Evolutionary conservation across 169 alveolate genomes (phyloP).

Genomic region (Perkinsus marinus): DNA sequence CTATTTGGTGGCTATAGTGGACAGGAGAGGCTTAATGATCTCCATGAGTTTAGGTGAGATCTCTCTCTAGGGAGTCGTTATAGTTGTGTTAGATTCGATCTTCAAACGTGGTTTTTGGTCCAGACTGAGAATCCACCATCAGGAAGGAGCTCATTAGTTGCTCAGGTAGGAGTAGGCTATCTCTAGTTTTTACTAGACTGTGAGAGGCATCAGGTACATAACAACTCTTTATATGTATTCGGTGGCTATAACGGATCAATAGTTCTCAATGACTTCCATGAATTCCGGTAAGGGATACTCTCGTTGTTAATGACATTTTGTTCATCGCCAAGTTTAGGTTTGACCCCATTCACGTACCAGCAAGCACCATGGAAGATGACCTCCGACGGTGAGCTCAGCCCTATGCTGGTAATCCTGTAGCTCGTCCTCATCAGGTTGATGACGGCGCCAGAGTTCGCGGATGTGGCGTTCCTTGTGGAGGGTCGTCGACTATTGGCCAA

Average conservation of each 20-base stretch:
- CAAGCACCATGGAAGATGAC: too few species aligned
- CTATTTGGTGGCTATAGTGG: conserved; percentile 77
- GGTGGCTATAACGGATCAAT: conserved; percentile 61
- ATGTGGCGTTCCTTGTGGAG: conserved; percentile 10
- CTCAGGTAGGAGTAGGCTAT: conserved; percentile 13
- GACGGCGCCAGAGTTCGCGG: background rate
- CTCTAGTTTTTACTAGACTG: too few species aligned
- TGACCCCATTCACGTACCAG: too few species aligned
- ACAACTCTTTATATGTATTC: conserved; percentile 42
- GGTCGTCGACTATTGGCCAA: background rate
- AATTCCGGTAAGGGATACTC: conserved; percentile 30
- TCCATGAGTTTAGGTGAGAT: conserved; percentile 49
- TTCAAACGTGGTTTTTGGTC: conserved; percentile 19
- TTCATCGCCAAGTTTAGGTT: too few species aligned
- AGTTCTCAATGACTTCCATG: conserved; percentile 51
- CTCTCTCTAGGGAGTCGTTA: background rate
- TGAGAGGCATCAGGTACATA: conserved; percentile 30
- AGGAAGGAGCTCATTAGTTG: conserved; percentile 57
- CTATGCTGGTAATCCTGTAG: too few species aligned
- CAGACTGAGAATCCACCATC: conserved; percentile 46
- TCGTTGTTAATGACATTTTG: too few species aligned
- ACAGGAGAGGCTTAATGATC: conserved; percentile 57
- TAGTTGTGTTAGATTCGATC: conserved; percentile 38
- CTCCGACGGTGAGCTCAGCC: too few species aligned
- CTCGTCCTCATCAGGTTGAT: too few species aligned